A percentile compares a stretch with the other conserved stretches of the same genome.
phyloP scores from a whole-genome alignment of 2,329 filamentous ascomycete genomes.

The Cordyceps cicadae region DNA sequence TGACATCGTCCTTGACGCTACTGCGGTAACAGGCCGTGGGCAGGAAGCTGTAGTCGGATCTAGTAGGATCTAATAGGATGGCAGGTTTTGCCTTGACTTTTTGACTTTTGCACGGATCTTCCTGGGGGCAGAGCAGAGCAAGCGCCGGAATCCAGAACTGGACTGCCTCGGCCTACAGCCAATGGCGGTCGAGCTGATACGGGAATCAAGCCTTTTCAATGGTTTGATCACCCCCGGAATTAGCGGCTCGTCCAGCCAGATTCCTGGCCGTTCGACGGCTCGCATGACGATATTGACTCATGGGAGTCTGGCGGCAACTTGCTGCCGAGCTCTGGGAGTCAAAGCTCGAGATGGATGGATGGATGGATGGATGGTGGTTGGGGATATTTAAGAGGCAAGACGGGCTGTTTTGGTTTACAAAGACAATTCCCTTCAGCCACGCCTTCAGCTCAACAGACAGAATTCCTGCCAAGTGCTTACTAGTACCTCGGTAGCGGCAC shows the following conservation, averaged over 20 bases:
- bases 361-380: not conserved
- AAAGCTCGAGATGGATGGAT: not conserved
- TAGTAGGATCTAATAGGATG: not conserved
- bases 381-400: not conserved
- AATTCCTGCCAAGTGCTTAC: not conserved
- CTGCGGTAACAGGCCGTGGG: not conserved
- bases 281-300: constrained; percentile 6
- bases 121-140: not conserved
- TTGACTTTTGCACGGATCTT: not conserved
- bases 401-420: not conserved
- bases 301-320: not conserved
- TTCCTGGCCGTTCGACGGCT: not conserved
- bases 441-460: not conserved
- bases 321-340: constrained; percentile 1
- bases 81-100: not conserved
- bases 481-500: not conserved
- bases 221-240: not conserved
- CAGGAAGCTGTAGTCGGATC: not conserved
- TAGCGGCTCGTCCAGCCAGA: not conserved
- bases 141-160: constrained; percentile 1
- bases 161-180: not conserved
- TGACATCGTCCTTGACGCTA: not conserved
- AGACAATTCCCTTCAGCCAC: not conserved
- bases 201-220: not conserved
- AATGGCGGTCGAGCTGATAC: not conserved